Evolutionary conservation across 192 early-diverging fungal genomes (phyloP).

Genomic region (Spinellus fusiger): DNA sequence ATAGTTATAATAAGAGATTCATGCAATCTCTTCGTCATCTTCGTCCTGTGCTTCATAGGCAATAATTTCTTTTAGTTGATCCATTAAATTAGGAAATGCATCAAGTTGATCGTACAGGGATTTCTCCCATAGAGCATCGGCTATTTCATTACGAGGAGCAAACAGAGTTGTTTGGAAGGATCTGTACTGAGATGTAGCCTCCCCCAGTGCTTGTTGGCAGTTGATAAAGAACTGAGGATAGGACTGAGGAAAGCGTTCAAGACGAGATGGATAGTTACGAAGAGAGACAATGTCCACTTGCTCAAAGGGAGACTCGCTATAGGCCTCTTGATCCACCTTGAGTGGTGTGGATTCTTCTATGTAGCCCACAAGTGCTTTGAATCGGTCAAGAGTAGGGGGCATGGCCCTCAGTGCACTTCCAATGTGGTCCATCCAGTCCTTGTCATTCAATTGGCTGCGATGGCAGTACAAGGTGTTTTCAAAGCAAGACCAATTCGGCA

Average conservation of each 20-base stretch:
- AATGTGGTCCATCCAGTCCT: constrained; percentile 27
- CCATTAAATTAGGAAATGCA: constrained; percentile 18
- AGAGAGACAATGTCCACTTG: constrained; percentile 23
- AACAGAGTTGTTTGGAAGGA: constrained; percentile 17
- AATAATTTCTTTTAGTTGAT: constrained; percentile 37
- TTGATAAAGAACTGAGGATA: constrained; percentile 40
- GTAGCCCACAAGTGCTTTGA: constrained; percentile 39
- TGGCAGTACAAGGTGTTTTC: constrained; percentile 12
- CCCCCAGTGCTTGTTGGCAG: constrained; percentile 4
- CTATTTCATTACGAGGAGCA: constrained; percentile 2
- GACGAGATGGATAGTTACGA: constrained; percentile 17
- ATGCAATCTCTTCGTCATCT: too few species aligned
- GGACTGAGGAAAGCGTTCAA: constrained; percentile 2
- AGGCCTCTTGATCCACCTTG: constrained; percentile 8
- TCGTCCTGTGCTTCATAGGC: constrained; percentile 30
- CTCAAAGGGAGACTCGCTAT: constrained; percentile 4
- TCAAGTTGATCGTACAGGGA: constrained; percentile 18
- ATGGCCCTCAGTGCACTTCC: constrained; percentile 2
- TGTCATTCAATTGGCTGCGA: constrained; percentile 23
- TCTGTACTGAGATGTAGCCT: background rate
- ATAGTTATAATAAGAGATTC: too few species aligned
- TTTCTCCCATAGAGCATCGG: constrained; percentile 32
- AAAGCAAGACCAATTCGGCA: constrained; percentile 29
- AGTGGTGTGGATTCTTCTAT: constrained; percentile 12
- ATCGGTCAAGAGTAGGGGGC: constrained; percentile 21